Conservation (phyloP, 225 moss, liverwort and hornwort genomes). For the Sphagnum tenellum region DNA sequence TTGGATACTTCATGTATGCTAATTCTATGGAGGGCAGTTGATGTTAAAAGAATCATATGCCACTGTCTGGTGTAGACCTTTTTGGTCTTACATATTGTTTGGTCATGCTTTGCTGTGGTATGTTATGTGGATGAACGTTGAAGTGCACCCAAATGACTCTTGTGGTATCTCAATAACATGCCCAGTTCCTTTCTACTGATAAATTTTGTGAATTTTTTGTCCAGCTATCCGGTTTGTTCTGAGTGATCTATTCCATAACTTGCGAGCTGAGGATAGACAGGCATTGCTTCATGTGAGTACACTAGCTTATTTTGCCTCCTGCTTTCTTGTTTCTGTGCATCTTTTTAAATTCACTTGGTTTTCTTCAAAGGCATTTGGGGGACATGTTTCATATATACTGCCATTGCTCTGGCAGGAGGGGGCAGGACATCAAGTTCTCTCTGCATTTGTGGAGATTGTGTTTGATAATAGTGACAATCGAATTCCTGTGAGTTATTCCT, state of each 20-base stretch:
- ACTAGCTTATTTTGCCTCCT: constrained; percentile 1
- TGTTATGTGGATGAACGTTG: too few relatives aligned
- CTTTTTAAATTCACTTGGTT: not conserved
- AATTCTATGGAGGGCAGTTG: too few relatives aligned
- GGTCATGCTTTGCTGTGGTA: too few relatives aligned
- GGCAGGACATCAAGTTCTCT: constrained; percentile 84
- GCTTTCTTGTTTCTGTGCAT: not conserved
- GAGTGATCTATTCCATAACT: constrained; percentile 87
- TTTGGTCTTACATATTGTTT: too few relatives aligned
- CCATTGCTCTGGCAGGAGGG: constrained; percentile 53
- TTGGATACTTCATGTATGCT: too few relatives aligned
- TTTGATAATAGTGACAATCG: constrained; percentile 95
- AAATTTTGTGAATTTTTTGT: not conserved
- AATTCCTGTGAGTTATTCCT: constrained; percentile 56
- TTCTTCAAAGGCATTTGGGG: not conserved
- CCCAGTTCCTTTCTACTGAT: too few relatives aligned
- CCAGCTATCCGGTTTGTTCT: constrained; percentile 91
- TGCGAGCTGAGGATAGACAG: constrained; percentile 91
- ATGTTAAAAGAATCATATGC: too few relatives aligned
- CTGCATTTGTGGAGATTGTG: constrained; percentile 94
- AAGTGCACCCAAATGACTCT: too few relatives aligned
- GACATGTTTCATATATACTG: not conserved
- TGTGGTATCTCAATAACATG: not conserved
- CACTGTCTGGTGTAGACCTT: too few relatives aligned
- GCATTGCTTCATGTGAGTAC: constrained; percentile 76